Conservation (phyloP, 345 rosid genomes). For the Crucihimalaya himalaica region DNA sequence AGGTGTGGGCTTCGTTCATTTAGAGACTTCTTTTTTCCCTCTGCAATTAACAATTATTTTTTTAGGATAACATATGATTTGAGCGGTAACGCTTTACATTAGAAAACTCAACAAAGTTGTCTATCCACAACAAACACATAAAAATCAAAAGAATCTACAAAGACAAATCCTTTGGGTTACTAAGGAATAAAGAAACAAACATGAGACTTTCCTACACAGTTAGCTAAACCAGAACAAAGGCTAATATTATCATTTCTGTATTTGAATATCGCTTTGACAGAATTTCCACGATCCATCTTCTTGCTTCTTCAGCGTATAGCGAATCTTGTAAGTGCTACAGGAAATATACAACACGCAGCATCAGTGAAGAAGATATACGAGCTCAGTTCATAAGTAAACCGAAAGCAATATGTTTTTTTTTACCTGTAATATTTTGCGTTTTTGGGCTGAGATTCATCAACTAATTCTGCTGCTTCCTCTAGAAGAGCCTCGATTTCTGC, state of each 20-base stretch:
- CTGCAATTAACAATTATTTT: not conserved
- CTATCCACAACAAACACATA: constrained; percentile 14
- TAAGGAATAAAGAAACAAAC: constrained; percentile 14
- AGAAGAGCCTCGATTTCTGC: constrained; percentile 84
- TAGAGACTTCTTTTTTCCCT: not conserved
- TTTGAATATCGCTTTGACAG: constrained; percentile 65
- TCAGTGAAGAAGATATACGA: not conserved
- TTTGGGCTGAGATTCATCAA: constrained; percentile 70
- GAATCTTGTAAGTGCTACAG: constrained; percentile 73
- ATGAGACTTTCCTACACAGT: constrained; percentile 21
- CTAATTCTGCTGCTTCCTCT: constrained; percentile 98
- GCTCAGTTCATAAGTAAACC: not conserved
- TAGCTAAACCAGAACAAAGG: constrained; percentile 33
- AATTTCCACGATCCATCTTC: constrained; percentile 89
- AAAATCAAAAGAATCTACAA: constrained; percentile 22
- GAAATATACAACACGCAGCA: not conserved
- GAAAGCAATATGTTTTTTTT: constrained; percentile 22
- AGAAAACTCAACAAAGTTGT: not conserved
- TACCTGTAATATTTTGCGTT: constrained; percentile 89
- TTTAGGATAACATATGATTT: not conserved
- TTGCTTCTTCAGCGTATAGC: constrained; percentile 70
- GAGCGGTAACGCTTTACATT: constrained; percentile 27
- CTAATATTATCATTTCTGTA: constrained; percentile 47
- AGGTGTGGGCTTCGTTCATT: not conserved
- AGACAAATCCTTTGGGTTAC: constrained; percentile 15